phyloP scores from a whole-genome alignment of 352 stramenopile genomes.

The Phytophthora pisi region DNA sequence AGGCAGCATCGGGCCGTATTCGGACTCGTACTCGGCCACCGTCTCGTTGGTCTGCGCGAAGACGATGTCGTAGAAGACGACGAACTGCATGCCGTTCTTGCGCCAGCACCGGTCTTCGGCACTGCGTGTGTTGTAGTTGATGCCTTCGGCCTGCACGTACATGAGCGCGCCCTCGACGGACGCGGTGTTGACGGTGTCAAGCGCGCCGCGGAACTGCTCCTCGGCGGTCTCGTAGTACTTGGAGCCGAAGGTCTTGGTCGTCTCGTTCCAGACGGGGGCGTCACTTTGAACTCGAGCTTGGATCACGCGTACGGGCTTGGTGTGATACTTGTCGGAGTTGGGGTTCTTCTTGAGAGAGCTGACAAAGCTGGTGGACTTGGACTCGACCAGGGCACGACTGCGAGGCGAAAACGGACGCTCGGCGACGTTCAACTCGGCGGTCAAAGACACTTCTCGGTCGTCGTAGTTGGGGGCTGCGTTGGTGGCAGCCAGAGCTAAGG shows the following conservation, averaged over 20 bases:
- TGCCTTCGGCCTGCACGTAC: conserved; percentile 59
- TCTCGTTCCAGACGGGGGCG: conserved; percentile 54
- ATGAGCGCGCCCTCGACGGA: conserved; percentile 57
- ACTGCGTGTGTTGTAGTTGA: conserved; percentile 49
- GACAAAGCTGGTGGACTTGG: conserved; percentile 28
- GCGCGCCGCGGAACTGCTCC: conserved; percentile 37
- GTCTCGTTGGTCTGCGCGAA: conserved; percentile 37
- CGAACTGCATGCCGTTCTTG: conserved; percentile 42
- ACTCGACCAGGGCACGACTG: conserved; percentile 21
- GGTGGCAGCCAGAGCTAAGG: conserved; percentile 13
- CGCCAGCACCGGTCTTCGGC: conserved; percentile 31
- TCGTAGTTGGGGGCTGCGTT: conserved; percentile 8
- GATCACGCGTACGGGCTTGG: conserved; percentile 58
- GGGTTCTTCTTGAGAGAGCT: conserved; percentile 28
- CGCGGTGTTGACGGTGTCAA: conserved; percentile 50
- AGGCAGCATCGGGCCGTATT: conserved; percentile 41
- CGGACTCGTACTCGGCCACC: conserved; percentile 35
- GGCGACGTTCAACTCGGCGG: conserved; percentile 25
- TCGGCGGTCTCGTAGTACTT: conserved; percentile 43
- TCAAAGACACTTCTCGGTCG: conserved; percentile 24
- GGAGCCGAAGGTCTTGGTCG: conserved; percentile 44
- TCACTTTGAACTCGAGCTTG: conserved; percentile 70
- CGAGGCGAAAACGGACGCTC: conserved; percentile 8
- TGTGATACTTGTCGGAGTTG: conserved; percentile 59
- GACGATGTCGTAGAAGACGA: conserved; percentile 50